These are phyloP conservation scores for Candida taoyuanica DNA, from an alignment of 805 yeast genomes.

Conservation along the genomic window DNA sequence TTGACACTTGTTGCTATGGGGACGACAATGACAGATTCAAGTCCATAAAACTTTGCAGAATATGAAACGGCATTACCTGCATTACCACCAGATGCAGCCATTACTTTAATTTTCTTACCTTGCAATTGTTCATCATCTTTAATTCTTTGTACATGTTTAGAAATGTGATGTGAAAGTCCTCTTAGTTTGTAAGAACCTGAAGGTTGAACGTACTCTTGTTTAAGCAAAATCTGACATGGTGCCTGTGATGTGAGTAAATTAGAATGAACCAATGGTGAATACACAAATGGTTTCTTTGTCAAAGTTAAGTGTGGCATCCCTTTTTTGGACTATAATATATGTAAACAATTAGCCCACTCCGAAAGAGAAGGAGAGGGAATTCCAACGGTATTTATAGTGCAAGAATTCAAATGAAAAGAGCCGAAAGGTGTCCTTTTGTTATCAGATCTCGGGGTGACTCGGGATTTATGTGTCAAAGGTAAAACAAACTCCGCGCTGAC, in stretches of 20 bases:
- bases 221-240: conserved; percentile 39
- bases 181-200: conserved; percentile 54
- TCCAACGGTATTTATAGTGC: too few relatives aligned
- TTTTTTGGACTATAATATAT: too few relatives aligned
- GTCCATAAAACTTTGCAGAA: conserved; percentile 34
- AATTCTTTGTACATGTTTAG: conserved; percentile 28
- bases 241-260: conserved; percentile 26
- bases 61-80: conserved; percentile 54
- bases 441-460: too few relatives aligned
- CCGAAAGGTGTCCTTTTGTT: too few relatives aligned
- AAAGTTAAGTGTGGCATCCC: conserved; percentile 3
- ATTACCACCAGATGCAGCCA: conserved; percentile 53
- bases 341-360: too few relatives aligned
- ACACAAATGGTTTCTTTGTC: conserved; percentile 18
- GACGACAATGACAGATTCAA: conserved; percentile 52
- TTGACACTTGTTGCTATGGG: conserved; percentile 45
- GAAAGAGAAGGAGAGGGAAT: not conserved
- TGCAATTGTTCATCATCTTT: conserved; percentile 21
- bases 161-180: conserved; percentile 47
- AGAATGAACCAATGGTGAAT: conserved; percentile 37
- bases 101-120: conserved; percentile 34
- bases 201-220: conserved; percentile 51
- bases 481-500: too few relatives aligned
- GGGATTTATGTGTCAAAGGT: too few relatives aligned
- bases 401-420: too few relatives aligned